Conservation (phyloP, 2,329 filamentous ascomycete genomes). For the Dothistroma septosporum region DNA sequence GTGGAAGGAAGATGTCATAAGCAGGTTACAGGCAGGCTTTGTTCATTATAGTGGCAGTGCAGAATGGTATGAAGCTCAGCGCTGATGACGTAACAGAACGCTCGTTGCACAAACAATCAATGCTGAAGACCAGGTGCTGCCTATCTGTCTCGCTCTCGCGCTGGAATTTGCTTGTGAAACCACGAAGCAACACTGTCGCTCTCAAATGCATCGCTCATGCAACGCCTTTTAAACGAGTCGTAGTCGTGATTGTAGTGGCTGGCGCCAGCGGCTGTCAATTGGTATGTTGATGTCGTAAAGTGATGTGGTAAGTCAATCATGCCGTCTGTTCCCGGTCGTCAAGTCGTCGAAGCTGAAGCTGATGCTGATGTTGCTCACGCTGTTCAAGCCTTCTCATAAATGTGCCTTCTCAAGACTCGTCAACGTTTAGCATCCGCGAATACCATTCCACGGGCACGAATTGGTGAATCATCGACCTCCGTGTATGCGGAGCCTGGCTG, state of each 20-base stretch:
- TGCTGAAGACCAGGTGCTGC: not conserved
- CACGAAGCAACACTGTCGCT: not conserved
- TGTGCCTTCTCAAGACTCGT: not conserved
- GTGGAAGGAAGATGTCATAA: not conserved
- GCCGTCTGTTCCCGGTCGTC: not conserved
- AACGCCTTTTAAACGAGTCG: not conserved
- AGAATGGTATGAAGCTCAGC: not conserved
- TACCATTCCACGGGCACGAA: not conserved
- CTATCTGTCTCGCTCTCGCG: not conserved
- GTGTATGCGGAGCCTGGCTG: not conserved
- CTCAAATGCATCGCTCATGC: not conserved
- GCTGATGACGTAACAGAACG: not conserved
- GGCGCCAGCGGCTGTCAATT: not conserved
- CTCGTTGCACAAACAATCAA: not conserved
- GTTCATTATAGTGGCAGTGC: not conserved
- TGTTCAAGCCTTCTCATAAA: not conserved
- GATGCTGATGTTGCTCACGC: not conserved
- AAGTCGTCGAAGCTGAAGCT: not conserved
- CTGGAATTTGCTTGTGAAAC: too few relatives aligned
- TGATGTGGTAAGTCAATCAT: not conserved
- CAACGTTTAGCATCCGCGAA: not conserved
- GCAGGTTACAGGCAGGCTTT: not conserved
- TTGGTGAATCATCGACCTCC: not conserved
- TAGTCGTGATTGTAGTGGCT: not conserved
- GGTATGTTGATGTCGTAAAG: not conserved